Percentiles rank a stretch among this genome's conserved stretches.
Conservation (phyloP, 1,139 yeast species). For the Saccharomyces hybrid region DNA sequence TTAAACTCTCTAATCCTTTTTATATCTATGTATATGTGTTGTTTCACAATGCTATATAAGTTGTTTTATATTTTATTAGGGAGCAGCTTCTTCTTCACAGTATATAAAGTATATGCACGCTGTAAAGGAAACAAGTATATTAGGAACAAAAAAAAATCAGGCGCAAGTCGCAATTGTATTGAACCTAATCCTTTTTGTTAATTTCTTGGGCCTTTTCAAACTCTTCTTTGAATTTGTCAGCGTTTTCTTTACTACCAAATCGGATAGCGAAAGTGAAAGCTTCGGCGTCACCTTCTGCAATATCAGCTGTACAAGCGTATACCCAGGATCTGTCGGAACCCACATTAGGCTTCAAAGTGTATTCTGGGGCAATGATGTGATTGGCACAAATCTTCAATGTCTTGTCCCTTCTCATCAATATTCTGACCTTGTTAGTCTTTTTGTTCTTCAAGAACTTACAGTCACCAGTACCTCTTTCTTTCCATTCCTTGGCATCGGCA, state of each 20-base stretch:
- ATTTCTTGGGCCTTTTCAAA: constrained; percentile 72
- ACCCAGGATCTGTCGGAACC: constrained; percentile 99
- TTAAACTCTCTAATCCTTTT: background rate
- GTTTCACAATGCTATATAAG: background rate
- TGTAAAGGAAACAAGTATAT: background rate
- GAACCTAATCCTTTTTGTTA: constrained; percentile 37
- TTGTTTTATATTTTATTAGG: background rate
- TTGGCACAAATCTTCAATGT: constrained; percentile 96
- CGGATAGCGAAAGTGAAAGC: constrained; percentile 95
- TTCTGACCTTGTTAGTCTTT: constrained; percentile 68
- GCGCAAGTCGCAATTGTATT: background rate
- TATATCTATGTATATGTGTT: background rate
- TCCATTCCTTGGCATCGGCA: constrained; percentile 85
- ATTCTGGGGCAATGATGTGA: constrained; percentile 82
- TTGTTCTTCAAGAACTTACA: constrained; percentile 92
- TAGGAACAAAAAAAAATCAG: background rate
- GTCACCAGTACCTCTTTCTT: constrained; percentile 98
- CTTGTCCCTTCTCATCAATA: constrained; percentile 97
- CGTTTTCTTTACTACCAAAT: constrained; percentile 94
- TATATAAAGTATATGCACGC: background rate
- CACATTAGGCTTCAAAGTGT: constrained; percentile 81
- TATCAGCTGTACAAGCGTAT: constrained; percentile 86
- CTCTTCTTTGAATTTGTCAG: constrained; percentile 88
- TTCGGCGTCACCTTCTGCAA: constrained; percentile 93
- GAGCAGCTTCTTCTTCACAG: background rate